Percentiles rank a stretch among this genome's conserved stretches.
phyloP scores from a whole-genome alignment of 1,139 yeast species.

The Yamadazyma oceani region DNA sequence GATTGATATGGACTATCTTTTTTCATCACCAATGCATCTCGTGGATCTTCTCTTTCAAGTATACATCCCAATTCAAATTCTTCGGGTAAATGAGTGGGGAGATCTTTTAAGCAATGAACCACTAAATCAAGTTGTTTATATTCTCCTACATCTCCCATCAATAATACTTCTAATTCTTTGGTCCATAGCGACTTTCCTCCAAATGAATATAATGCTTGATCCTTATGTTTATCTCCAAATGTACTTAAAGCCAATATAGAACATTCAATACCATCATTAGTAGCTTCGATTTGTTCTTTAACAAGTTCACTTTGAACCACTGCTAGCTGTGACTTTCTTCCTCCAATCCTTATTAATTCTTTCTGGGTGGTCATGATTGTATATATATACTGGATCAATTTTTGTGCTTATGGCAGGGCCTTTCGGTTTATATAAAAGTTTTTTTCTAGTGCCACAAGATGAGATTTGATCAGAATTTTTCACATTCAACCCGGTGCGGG shows the following conservation, averaged over 20 bases:
- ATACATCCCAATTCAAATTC: slow-evolving; percentile 90
- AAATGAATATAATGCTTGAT: slow-evolving; percentile 85
- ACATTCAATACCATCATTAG: slow-evolving; percentile 58
- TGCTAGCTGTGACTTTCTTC: slow-evolving; percentile 85
- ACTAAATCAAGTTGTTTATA: slow-evolving; percentile 78
- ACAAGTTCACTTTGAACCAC: slow-evolving; percentile 82
- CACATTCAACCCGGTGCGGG: slow-evolving; percentile 2
- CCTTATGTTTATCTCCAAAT: slow-evolving; percentile 84
- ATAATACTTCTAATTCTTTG: slow-evolving; percentile 80
- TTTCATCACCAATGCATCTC: slow-evolving; percentile 91
- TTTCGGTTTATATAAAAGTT: neutral
- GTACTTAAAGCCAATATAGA: slow-evolving; percentile 82
- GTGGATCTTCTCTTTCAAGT: slow-evolving; percentile 81
- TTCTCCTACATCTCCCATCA: slow-evolving; percentile 61
- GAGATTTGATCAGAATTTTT: slow-evolving; percentile 1
- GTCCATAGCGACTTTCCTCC: slow-evolving; percentile 98
- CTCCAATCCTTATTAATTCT: slow-evolving; percentile 59
- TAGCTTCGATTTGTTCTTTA: slow-evolving; percentile 54
- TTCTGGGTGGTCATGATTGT: neutral
- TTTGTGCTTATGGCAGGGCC: too few species aligned
- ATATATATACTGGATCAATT: too few species aligned
- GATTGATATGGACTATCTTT: slow-evolving; percentile 59
- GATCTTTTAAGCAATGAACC: slow-evolving; percentile 91
- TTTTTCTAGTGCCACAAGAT: neutral
- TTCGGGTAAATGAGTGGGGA: slow-evolving; percentile 90